phyloP scores from a whole-genome alignment of 2,329 filamentous ascomycete genomes.

The Camptophora hylomeconis region DNA sequence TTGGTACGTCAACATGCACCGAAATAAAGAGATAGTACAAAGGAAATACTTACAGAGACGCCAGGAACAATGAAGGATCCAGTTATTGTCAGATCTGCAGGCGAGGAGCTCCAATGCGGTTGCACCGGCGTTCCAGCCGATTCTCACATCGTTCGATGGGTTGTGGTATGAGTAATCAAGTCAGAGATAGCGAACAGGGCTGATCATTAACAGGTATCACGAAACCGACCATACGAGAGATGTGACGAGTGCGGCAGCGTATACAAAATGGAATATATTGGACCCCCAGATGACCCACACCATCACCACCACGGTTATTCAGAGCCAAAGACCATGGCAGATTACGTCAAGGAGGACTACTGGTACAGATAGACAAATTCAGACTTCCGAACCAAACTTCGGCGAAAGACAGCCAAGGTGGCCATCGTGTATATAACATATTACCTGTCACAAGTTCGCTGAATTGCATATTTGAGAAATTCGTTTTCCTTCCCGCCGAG shows the following conservation, averaged over 20 bases:
- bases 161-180: constrained; percentile 51
- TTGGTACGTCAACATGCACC: constrained; percentile 43
- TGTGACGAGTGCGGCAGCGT: constrained; percentile 94
- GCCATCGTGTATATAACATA: no score
- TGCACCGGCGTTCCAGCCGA: constrained; percentile 92
- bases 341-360: constrained; percentile 93
- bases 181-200: no score
- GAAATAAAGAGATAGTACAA: not conserved
- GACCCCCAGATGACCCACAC: constrained; percentile 56
- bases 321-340: constrained; percentile 92
- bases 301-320: constrained; percentile 44
- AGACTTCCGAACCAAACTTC: no score
- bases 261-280: constrained; percentile 96
- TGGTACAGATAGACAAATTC: constrained; percentile 51
- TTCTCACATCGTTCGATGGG: constrained; percentile 82
- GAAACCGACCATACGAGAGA: constrained; percentile 81
- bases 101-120: constrained; percentile 91
- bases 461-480: no score
- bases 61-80: constrained; percentile 78
- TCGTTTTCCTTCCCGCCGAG: no score
- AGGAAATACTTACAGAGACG: not conserved
- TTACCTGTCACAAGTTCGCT: no score
- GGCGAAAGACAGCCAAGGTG: no score
- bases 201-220: constrained; percentile 51
- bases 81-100: constrained; percentile 78